A percentile compares a stretch with the other conserved stretches of the same genome.
Conservation (phyloP, 352 stramenopile genomes). For the Globisporangium parvum region DNA sequence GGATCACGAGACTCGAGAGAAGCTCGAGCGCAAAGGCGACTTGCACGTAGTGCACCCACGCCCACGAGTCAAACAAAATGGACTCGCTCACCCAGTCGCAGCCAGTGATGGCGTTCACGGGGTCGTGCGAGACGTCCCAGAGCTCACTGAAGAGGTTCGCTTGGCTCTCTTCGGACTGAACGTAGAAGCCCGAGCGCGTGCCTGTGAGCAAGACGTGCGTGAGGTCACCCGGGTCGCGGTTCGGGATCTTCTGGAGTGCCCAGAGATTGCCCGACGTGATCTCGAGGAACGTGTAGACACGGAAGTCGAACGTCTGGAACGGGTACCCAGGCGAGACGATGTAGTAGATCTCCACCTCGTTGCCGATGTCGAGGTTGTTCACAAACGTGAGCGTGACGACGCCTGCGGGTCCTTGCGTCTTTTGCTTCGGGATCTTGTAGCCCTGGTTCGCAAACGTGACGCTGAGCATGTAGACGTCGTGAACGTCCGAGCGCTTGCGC, state of each 20-base stretch:
- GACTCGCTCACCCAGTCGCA: slow-evolving; percentile 25
- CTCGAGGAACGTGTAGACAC: slow-evolving; percentile 22
- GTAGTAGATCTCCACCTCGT: slow-evolving; percentile 13
- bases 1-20: slow-evolving; percentile 22
- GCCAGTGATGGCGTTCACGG: slow-evolving; percentile 18
- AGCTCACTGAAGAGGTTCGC: slow-evolving; percentile 33
- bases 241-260: slow-evolving; percentile 24
- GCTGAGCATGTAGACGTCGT: slow-evolving; percentile 22
- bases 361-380: slow-evolving; percentile 17
- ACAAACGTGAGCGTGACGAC: slow-evolving; percentile 23
- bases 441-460: slow-evolving; percentile 32
- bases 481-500: slow-evolving; percentile 14
- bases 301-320: slow-evolving; percentile 17
- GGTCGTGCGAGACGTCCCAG: slow-evolving; percentile 19
- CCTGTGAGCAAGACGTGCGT: slow-evolving; percentile 6
- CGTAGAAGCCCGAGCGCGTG: slow-evolving; percentile 34
- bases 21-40: slow-evolving; percentile 31
- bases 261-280: slow-evolving; percentile 19
- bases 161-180: slow-evolving; percentile 25
- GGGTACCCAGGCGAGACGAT: slow-evolving; percentile 26
- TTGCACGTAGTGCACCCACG: slow-evolving; percentile 40
- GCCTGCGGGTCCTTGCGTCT: slow-evolving; percentile 19
- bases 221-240: not conserved
- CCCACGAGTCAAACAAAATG: slow-evolving; percentile 32
- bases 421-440: slow-evolving; percentile 23